Base-by-base conservation (phyloP, 2,329 filamentous ascomycete genomes). In the Claviceps purpurea region DNA sequence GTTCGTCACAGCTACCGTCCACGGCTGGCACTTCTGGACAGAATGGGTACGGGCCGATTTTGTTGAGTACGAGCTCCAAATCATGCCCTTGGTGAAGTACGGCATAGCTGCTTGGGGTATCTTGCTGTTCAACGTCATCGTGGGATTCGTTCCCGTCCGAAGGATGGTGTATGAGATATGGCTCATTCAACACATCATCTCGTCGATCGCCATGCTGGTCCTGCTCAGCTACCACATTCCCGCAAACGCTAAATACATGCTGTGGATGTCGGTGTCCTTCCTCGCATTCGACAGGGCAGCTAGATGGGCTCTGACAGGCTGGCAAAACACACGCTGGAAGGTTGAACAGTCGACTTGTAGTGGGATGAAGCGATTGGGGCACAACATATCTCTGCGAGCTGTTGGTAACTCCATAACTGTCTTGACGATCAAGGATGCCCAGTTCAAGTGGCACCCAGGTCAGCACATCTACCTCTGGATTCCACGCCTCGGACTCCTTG, bases 161-260 rank as follows among this genome's bases (percentile, higher is more conserved):
- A 73, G 78, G n/a, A 70, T 81, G 68, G 73, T 74, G 6, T 87
- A 87, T 62, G 84, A 88, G 66, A 54, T 85, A 0, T 88, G 87
- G 61, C 76, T 87, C 16, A 58, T 80, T 3, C 84, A 88, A 64
- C 84, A 88, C 61, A 68, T 87, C 26, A 62, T 78, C 16, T 77
- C 79, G 3, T 81, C 81, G 52, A 71, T 76, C 34, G 61, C 82
- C 24, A 76, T 87, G 59, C 66, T 86, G 40, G 84, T 77, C 68
- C 70, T 84, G 42, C 64, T 86, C 10, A 79, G 82, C 58, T 67
- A 75, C 40, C 84, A 88, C 61, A 74, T 84, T 3, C 83, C 84
- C 1, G 60, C 61, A 7, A 74, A 77, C 47, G 76, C 82, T 6
- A 71, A 68, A 30, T 79, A 79, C 60, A 80, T 84, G 51, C 66